These are phyloP conservation scores for Aspergillus niger DNA, from an alignment of 2,329 filamentous ascomycete genomes.

Conservation along the genomic window DNA sequence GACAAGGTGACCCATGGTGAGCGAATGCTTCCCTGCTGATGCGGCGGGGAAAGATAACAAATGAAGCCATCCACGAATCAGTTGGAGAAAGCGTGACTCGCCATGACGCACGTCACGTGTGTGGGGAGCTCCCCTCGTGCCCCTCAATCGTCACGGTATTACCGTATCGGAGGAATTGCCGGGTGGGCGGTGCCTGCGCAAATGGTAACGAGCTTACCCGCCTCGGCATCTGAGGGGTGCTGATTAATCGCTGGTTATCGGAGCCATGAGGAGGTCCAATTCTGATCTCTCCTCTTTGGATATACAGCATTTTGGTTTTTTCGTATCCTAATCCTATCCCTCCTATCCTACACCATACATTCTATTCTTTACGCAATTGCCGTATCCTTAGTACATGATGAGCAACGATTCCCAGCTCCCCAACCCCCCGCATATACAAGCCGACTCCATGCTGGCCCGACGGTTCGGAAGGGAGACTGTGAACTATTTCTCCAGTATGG, in stretches of 20 bases:
- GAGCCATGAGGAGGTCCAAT: constrained; percentile 4
- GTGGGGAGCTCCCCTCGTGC: constrained; percentile 26
- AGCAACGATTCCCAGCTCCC: constrained; percentile 48
- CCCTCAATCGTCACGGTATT: constrained; percentile 18
- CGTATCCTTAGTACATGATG: constrained; percentile 25
- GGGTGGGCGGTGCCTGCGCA: background rate
- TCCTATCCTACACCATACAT: background rate
- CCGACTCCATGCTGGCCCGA: constrained; percentile 58
- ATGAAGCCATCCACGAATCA: constrained; percentile 1
- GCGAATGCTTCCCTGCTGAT: background rate
- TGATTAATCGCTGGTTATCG: constrained; percentile 20
- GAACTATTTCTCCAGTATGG: constrained; percentile 54
- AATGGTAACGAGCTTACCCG: constrained; percentile 10
- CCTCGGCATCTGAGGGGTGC: constrained; percentile 8
- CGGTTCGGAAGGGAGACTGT: constrained; percentile 54
- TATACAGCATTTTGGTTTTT: background rate
- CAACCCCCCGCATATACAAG: constrained; percentile 58
- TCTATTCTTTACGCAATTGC: background rate
- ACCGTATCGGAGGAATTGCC: background rate
- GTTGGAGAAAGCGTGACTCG: constrained; percentile 17
- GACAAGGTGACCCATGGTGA: constrained; percentile 42
- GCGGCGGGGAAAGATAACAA: background rate
- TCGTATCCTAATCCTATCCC: background rate
- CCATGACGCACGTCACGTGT: constrained; percentile 30
- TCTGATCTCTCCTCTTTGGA: background rate